A percentile compares a stretch with the other conserved stretches of the same genome.
Conservation (phyloP, 805 yeast species). For the Wickerhamomyces mucosus region DNA sequence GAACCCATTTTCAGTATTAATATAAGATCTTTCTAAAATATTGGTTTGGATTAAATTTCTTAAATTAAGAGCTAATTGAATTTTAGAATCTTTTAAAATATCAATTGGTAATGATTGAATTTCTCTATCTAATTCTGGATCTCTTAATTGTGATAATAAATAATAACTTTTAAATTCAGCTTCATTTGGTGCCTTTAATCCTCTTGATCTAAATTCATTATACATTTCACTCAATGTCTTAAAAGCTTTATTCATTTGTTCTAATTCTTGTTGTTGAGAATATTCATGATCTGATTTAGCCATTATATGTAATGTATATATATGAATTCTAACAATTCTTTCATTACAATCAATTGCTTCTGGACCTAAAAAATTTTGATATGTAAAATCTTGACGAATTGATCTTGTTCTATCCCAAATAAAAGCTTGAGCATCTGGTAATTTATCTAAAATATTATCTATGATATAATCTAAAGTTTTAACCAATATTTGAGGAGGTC, state of each 20-base stretch:
- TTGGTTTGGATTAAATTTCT: conserved; percentile 58
- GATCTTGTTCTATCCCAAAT: conserved; percentile 97
- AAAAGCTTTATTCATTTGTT: conserved; percentile 84
- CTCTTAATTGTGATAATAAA: conserved; percentile 67
- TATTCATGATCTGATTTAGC: conserved; percentile 62
- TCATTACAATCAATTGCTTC: conserved; percentile 94
- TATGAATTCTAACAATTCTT: conserved; percentile 80
- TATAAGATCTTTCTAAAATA: conserved; percentile 42
- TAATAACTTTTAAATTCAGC: conserved; percentile 91
- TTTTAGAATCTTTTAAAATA: conserved; percentile 41
- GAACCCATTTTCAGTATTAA: conserved; percentile 45
- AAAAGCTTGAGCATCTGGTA: conserved; percentile 84
- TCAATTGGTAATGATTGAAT: conserved; percentile 55
- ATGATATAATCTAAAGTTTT: conserved; percentile 65
- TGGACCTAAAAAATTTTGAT: conserved; percentile 86
- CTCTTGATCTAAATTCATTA: conserved; percentile 63
- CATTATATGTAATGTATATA: conserved; percentile 77
- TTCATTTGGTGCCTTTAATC: conserved; percentile 68
- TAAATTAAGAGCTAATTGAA: conserved; percentile 65
- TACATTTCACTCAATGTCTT: conserved; percentile 86
- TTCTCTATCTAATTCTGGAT: conserved; percentile 75
- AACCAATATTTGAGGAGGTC: conserved; percentile 76
- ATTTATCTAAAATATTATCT: conserved; percentile 45
- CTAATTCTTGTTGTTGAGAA: conserved; percentile 91
- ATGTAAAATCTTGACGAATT: conserved; percentile 93